These are phyloP conservation scores for Suillus clintonianus DNA, from an alignment of 768 basidiomycete genomes.

Conservation along the genomic window DNA sequence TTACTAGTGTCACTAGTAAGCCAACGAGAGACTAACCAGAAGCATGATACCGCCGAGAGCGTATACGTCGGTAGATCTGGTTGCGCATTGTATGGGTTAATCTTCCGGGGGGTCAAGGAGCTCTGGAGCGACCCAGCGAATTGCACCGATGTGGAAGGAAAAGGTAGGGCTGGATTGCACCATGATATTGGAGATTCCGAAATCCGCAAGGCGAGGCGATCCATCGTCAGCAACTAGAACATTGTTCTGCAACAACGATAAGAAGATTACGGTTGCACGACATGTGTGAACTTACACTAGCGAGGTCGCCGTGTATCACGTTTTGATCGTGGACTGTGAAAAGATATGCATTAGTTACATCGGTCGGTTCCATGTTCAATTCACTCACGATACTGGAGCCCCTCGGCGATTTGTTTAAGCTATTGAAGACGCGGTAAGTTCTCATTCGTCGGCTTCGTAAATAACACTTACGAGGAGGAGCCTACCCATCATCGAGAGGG, in stretches of 20 bases:
- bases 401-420: too few relatives aligned
- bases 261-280: too few relatives aligned
- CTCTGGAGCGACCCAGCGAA: slow-evolving; percentile 19
- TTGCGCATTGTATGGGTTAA: slow-evolving; percentile 6
- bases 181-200: slow-evolving; percentile 44
- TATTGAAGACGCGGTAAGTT: not conserved
- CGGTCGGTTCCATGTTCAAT: too few relatives aligned
- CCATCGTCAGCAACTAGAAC: too few relatives aligned
- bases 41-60: slow-evolving; percentile 23
- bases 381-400: too few relatives aligned
- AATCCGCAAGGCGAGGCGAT: too few relatives aligned
- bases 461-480: slow-evolving; percentile 33
- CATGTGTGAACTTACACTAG: too few relatives aligned
- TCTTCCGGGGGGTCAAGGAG: slow-evolving; percentile 6
- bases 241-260: too few relatives aligned
- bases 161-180: slow-evolving; percentile 32
- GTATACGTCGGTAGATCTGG: slow-evolving; percentile 17
- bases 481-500: slow-evolving; percentile 36
- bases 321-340: too few relatives aligned
- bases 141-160: slow-evolving; percentile 18
- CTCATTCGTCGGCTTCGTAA: not conserved
- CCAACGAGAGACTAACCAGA: slow-evolving; percentile 10
- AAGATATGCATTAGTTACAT: too few relatives aligned
- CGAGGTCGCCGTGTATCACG: too few relatives aligned
- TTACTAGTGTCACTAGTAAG: not conserved